Conservation (phyloP, 306 rosid species). For the Trifolium dubium region DNA sequence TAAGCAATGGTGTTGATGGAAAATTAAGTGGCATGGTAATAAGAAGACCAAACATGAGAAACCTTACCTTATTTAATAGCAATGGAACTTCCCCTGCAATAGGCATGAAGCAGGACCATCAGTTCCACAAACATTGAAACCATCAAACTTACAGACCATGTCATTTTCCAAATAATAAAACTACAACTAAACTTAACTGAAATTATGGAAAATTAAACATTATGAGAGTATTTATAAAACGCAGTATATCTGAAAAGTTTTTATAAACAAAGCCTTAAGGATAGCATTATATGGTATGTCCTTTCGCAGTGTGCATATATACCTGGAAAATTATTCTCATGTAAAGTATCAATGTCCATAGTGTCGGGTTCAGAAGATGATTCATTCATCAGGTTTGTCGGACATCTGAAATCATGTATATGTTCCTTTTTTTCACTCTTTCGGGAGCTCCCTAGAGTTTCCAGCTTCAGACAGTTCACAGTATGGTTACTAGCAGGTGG, state of each 20-base stretch:
- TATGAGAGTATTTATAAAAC: slow-evolving; percentile 25
- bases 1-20: slow-evolving; percentile 19
- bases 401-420: slow-evolving; percentile 44
- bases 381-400: slow-evolving; percentile 55
- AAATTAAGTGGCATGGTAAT: slow-evolving; percentile 16
- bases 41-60: slow-evolving; percentile 36
- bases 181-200: slow-evolving; percentile 20
- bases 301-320: slow-evolving; percentile 26
- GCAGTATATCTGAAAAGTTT: slow-evolving; percentile 1
- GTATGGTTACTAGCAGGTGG: slow-evolving; percentile 44
- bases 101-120: slow-evolving; percentile 47
- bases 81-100: slow-evolving; percentile 60
- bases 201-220: slow-evolving; percentile 27
- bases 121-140: slow-evolving; percentile 28
- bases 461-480: slow-evolving; percentile 50
- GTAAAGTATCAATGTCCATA: slow-evolving; percentile 69
- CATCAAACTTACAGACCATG: slow-evolving; percentile 27
- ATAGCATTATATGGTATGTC: slow-evolving; percentile 17
- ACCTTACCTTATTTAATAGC: slow-evolving; percentile 61
- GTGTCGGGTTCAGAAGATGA: slow-evolving; percentile 79
- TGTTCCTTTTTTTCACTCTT: slow-evolving; percentile 51
- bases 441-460: slow-evolving; percentile 51
- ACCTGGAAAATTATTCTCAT: slow-evolving; percentile 64
- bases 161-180: slow-evolving; percentile 26
- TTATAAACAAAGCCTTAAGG: slow-evolving; percentile 1